Evolutionary conservation across 2,329 filamentous ascomycete genomes (phyloP).

Genomic region (Fusarium buharicum): DNA sequence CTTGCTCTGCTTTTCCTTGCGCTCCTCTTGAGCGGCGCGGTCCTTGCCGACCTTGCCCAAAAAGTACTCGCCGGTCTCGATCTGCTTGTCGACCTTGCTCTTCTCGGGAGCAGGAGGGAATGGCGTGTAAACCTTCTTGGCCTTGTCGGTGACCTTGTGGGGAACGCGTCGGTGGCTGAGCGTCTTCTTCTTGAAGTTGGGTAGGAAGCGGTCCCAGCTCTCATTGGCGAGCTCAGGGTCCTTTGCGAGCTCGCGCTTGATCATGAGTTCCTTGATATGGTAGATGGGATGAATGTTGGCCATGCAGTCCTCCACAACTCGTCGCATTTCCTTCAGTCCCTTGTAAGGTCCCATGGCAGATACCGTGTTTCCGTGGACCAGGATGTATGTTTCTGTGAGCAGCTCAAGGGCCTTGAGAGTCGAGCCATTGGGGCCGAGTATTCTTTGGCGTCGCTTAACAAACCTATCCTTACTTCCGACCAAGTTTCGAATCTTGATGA

Average conservation of each 20-base stretch:
- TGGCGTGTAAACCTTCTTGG: constrained; percentile 93
- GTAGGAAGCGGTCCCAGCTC: constrained; percentile 95
- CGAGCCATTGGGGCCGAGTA: constrained; percentile 89
- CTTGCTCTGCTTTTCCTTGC: constrained; percentile 83
- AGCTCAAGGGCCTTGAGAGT: constrained; percentile 95
- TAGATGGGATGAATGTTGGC: constrained; percentile 97
- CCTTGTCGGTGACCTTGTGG: constrained; percentile 89
- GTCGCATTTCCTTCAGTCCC: constrained; percentile 89
- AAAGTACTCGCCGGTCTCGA: constrained; percentile 98
- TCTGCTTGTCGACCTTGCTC: constrained; percentile 98
- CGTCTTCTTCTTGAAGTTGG: constrained; percentile 95
- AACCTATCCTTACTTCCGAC: constrained; percentile 96
- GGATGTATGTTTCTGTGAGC: constrained; percentile 88
- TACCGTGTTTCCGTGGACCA: constrained; percentile 97
- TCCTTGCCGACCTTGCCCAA: constrained; percentile 93
- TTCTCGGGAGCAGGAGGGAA: constrained; percentile 97
- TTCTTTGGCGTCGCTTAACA: constrained; percentile 91
- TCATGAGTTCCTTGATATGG: constrained; percentile 80
- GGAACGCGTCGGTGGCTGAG: constrained; percentile 86
- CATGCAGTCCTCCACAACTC: constrained; percentile 96
- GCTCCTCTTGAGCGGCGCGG: constrained; percentile 79
- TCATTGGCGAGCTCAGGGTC: constrained; percentile 87
- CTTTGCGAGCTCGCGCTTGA: constrained; percentile 90
- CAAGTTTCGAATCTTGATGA: constrained; percentile 93
- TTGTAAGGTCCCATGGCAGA: constrained; percentile 92